Evolutionary conservation across 2,329 filamentous ascomycete species (phyloP).

Genomic region (Fusarium armeniacum): DNA sequence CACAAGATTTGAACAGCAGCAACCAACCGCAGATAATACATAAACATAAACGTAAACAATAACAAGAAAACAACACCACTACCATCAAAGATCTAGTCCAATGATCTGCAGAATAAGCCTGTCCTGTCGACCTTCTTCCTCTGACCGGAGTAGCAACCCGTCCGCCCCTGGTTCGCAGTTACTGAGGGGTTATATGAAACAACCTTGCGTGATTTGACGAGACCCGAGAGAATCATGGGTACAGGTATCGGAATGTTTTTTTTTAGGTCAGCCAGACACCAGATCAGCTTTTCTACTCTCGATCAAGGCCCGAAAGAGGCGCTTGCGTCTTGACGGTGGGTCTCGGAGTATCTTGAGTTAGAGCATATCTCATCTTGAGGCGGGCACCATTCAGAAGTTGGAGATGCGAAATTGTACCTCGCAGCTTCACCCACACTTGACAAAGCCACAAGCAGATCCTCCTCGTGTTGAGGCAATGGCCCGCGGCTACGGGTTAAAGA

Average conservation of each 20-base stretch:
- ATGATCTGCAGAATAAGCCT: constrained; percentile 26
- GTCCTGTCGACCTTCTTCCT: constrained; percentile 1
- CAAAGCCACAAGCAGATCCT: constrained; percentile 45
- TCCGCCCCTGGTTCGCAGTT: constrained; percentile 41
- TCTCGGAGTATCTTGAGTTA: constrained; percentile 23
- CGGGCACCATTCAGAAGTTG: constrained; percentile 50
- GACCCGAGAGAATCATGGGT: constrained; percentile 39
- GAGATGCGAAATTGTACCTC: constrained; percentile 43
- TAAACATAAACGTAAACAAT: constrained; percentile 19
- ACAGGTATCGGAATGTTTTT: constrained; percentile 46
- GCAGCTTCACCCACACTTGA: constrained; percentile 24
- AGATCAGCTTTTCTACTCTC: constrained; percentile 32
- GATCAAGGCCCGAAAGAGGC: constrained; percentile 49
- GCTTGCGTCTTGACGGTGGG: constrained; percentile 48
- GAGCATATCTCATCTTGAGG: constrained; percentile 40
- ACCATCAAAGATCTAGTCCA: not conserved
- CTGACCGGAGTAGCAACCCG: constrained; percentile 27
- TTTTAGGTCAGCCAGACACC: constrained; percentile 23
- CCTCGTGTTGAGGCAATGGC: constrained; percentile 43
- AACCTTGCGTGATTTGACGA: constrained; percentile 35
- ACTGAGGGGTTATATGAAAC: constrained; percentile 40
- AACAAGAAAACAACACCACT: constrained; percentile 27
- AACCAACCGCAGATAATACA: constrained; percentile 15
- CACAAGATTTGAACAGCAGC: constrained; percentile 14
- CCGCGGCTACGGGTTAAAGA: constrained; percentile 28